A percentile compares a stretch with the other conserved stretches of the same genome.
These are phyloP conservation scores for Fomitiporia mediterranea DNA, from an alignment of 1,284 basidiomycete genomes.

Conservation along the genomic window DNA sequence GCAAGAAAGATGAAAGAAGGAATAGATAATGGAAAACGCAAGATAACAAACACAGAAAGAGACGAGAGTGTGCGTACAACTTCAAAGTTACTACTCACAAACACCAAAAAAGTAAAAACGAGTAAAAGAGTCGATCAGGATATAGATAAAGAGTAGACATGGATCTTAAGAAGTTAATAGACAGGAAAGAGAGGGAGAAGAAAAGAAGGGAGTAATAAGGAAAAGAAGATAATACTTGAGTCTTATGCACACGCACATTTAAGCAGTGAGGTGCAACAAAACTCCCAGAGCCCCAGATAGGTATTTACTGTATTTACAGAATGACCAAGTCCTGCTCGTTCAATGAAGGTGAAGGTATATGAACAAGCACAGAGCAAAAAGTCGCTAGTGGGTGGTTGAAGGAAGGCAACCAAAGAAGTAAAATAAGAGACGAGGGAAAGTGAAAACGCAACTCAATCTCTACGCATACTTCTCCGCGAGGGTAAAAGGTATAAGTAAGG, in stretches of 20 bases:
- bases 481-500: background rate
- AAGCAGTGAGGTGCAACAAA: background rate
- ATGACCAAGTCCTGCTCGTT: conserved; percentile 3
- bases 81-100: too few species aligned
- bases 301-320: too few species aligned
- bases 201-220: background rate
- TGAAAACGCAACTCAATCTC: background rate
- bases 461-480: too few species aligned
- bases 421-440: background rate
- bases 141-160: background rate
- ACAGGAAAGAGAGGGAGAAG: background rate
- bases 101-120: background rate
- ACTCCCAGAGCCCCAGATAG: background rate
- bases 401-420: background rate
- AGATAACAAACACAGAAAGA: too few species aligned
- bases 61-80: too few species aligned
- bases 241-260: background rate
- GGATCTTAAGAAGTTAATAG: too few species aligned
- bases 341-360: background rate
- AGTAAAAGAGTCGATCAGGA: too few species aligned
- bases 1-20: background rate
- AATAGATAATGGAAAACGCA: too few species aligned
- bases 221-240: background rate
- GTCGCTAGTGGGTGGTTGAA: background rate
- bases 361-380: background rate